Conservation (phyloP, 2,329 filamentous ascomycete species). For the Tolypocladium amazonense region DNA sequence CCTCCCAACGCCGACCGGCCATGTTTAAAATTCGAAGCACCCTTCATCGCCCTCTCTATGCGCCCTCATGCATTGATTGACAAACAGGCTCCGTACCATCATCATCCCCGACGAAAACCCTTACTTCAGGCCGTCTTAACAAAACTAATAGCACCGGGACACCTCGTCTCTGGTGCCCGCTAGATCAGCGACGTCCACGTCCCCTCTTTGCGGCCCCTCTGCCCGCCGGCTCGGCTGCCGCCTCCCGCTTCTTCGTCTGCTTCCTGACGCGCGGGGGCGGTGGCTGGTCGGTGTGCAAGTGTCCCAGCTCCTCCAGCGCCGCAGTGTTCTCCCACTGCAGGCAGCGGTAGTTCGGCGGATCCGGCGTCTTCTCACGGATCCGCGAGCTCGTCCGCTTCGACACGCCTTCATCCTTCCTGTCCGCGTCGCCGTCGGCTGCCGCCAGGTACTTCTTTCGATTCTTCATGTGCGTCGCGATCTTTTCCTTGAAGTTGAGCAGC, state of each 20-base stretch:
- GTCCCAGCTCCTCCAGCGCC: slow-evolving; percentile 45
- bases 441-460: slow-evolving; percentile 61
- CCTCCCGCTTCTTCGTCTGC: slow-evolving; percentile 40
- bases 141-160: not conserved
- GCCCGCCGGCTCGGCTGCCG: slow-evolving; percentile 16
- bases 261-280: slow-evolving; percentile 40
- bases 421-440: slow-evolving; percentile 24
- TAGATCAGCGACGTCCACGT: slow-evolving; percentile 10
- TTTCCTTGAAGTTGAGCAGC: slow-evolving; percentile 62
- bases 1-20: not conserved
- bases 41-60: not conserved
- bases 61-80: not conserved
- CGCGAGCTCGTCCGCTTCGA: slow-evolving; percentile 33
- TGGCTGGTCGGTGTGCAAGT: slow-evolving; percentile 45
- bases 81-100: not conserved
- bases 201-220: slow-evolving; percentile 19
- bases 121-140: not conserved
- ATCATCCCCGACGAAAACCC: not conserved
- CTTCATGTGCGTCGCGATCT: slow-evolving; percentile 71
- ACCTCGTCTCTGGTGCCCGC: not conserved
- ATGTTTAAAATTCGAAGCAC: not conserved
- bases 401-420: slow-evolving; percentile 25
- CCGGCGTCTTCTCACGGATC: slow-evolving; percentile 34
- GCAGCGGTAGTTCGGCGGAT: slow-evolving; percentile 37
- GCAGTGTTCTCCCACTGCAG: slow-evolving; percentile 46